These are phyloP conservation scores for Buddleja alternifolia DNA, from an alignment of 257 asterid species.

Conservation along the genomic window DNA sequence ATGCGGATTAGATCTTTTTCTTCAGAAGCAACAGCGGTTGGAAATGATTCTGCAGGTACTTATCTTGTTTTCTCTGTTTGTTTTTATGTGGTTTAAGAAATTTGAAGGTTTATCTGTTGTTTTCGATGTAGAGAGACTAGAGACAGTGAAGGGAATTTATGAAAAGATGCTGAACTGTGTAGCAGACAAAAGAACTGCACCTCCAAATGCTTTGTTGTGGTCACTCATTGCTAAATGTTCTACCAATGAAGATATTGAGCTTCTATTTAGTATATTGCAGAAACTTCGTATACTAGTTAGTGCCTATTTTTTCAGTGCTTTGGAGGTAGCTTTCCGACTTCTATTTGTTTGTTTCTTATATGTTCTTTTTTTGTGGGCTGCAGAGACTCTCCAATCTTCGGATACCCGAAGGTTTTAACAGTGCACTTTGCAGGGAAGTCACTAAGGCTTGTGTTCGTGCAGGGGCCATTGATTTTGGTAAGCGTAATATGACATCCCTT, in stretches of 20 bases:
- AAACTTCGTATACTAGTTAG: constrained; percentile 81
- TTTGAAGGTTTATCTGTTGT: constrained; percentile 16
- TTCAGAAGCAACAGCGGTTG: constrained; percentile 42
- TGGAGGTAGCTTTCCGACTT: constrained; percentile 9
- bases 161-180: constrained; percentile 67
- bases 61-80: constrained; percentile 14
- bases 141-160: constrained; percentile 64
- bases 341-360: background rate
- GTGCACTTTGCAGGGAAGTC: constrained; percentile 85
- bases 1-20: constrained; percentile 49
- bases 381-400: constrained; percentile 94
- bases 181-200: constrained; percentile 67
- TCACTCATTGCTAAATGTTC: constrained; percentile 70
- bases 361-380: constrained; percentile 32
- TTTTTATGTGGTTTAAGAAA: constrained; percentile 11
- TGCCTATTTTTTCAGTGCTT: constrained; percentile 28
- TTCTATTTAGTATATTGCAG: constrained; percentile 67
- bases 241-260: constrained; percentile 66
- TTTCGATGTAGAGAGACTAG: constrained; percentile 70
- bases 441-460: constrained; percentile 84
- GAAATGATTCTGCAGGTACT: constrained; percentile 54
- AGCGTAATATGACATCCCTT: constrained; percentile 25
- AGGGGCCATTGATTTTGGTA: constrained; percentile 83
- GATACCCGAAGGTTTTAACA: constrained; percentile 71
- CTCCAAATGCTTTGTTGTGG: constrained; percentile 92